Conservation (phyloP, 768 basidiomycete genomes). For the Clavulina sp. region DNA sequence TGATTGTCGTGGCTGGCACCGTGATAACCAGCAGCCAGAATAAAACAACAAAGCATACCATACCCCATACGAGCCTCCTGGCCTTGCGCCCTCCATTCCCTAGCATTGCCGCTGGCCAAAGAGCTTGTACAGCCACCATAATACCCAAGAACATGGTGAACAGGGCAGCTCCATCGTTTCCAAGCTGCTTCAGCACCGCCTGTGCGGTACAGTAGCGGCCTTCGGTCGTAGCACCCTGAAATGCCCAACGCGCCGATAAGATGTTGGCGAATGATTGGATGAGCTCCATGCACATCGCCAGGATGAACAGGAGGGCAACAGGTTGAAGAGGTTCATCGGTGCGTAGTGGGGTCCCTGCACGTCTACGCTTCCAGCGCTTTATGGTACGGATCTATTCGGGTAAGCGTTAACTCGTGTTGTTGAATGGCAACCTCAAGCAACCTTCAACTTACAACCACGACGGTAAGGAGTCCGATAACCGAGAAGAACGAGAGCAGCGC, state of each 20-base stretch:
- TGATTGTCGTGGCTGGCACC: neutral
- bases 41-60: neutral
- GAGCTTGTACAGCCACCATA: neutral
- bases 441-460: neutral
- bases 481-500: neutral
- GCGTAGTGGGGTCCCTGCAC: neutral
- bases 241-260: neutral
- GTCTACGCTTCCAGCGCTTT: neutral
- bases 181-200: neutral
- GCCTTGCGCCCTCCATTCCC: neutral
- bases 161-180: neutral
- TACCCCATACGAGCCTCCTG: neutral
- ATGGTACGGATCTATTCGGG: neutral
- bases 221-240: neutral
- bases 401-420: neutral
- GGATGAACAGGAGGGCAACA: neutral
- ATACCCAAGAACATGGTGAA: neutral
- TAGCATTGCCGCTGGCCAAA: neutral
- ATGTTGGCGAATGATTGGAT: neutral
- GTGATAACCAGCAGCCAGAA: neutral
- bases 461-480: neutral
- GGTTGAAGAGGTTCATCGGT: neutral
- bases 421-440: neutral
- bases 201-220: neutral
- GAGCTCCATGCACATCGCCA: neutral